Evolutionary conservation across 495 filamentous ascomycete genomes (phyloP).

Genomic region (Pseudevernia furfuracea): DNA sequence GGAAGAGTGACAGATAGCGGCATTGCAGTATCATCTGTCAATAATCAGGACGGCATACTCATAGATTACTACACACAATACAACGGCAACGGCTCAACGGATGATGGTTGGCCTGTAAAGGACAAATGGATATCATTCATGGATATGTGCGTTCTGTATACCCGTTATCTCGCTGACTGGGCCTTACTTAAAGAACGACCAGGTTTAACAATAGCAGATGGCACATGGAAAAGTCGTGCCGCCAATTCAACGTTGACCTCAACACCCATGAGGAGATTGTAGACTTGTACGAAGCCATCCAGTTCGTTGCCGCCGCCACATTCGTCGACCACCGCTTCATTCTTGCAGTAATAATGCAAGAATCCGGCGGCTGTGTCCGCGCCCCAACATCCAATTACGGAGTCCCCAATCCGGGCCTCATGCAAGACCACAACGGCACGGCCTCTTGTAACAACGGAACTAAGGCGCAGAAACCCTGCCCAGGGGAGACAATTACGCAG

Average conservation of each 20-base stretch:
- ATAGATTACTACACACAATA: conserved; percentile 21
- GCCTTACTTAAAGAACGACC: background rate
- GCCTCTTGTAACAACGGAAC: conserved; percentile 39
- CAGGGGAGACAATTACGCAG: conserved; percentile 33
- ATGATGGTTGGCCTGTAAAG: conserved; percentile 20
- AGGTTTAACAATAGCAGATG: conserved; percentile 40
- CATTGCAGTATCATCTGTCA: conserved; percentile 3
- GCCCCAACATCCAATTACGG: conserved; percentile 40
- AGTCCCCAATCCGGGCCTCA: conserved; percentile 47
- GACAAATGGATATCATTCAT: conserved; percentile 21
- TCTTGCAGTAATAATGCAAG: conserved; percentile 51
- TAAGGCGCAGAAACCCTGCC: conserved; percentile 38
- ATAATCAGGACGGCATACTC: conserved; percentile 12
- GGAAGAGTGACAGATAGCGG: conserved; percentile 4
- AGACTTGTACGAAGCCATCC: conserved; percentile 36
- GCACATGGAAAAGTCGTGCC: conserved; percentile 38
- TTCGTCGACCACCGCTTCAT: conserved; percentile 51
- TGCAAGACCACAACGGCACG: conserved; percentile 46
- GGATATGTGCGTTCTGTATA: conserved; percentile 17
- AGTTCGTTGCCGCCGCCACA: conserved; percentile 32
- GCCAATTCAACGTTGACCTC: conserved; percentile 31
- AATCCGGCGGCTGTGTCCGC: conserved; percentile 51
- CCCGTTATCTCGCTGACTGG: background rate
- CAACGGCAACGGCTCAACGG: conserved; percentile 21
- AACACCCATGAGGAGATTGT: conserved; percentile 38